Evolutionary conservation across 2,329 filamentous ascomycete species (phyloP).

Genomic region (Ceratocystis alfenasii): DNA sequence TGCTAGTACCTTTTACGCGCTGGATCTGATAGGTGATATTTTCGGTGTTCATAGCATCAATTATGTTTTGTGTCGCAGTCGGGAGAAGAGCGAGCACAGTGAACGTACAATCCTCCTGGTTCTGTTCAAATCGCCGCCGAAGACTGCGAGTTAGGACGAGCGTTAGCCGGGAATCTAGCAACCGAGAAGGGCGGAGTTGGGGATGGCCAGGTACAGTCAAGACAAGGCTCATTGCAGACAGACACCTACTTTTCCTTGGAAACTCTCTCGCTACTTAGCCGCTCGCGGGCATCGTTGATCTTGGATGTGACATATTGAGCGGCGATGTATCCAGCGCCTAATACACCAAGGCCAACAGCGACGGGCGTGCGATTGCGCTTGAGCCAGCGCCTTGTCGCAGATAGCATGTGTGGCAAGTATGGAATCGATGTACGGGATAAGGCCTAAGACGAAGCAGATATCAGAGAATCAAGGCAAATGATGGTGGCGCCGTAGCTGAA

Average conservation of each 20-base stretch:
- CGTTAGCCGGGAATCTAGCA: not conserved
- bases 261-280: slow-evolving; percentile 91
- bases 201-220: not conserved
- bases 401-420: slow-evolving; percentile 39
- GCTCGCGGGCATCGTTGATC: slow-evolving; percentile 84
- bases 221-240: not conserved
- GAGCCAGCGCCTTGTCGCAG: slow-evolving; percentile 77
- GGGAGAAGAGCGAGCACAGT: slow-evolving; percentile 93
- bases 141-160: slow-evolving; percentile 44
- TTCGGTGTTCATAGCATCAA: slow-evolving; percentile 81
- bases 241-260: slow-evolving; percentile 76
- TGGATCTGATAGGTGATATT: slow-evolving; percentile 87
- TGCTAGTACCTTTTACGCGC: slow-evolving; percentile 65
- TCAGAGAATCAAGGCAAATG: too few relatives aligned
- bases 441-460: not conserved
- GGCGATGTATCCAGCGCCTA: slow-evolving; percentile 82
- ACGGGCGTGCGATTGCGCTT: slow-evolving; percentile 82
- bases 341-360: slow-evolving; percentile 72
- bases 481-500: too few relatives aligned
- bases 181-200: too few relatives aligned
- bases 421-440: not conserved
- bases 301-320: slow-evolving; percentile 87
- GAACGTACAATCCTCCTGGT: slow-evolving; percentile 97
- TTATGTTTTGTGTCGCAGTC: slow-evolving; percentile 78
- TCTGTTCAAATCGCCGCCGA: slow-evolving; percentile 92